Base-by-base conservation (phyloP, 768 basidiomycete species). In the Hypholoma fasciculare region DNA sequence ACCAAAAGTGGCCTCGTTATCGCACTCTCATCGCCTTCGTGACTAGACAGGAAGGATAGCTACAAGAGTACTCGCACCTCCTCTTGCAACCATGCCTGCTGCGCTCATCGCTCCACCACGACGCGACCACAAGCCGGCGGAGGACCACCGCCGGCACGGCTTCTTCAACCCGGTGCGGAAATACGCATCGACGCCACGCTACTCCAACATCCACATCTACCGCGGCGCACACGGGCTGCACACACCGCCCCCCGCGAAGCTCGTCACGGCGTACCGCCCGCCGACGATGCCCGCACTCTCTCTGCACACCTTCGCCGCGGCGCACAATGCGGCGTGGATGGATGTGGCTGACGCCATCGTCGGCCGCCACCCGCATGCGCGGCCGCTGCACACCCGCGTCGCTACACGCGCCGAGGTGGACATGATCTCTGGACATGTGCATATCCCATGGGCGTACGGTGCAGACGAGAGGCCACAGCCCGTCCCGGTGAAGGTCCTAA, bases 311-410 rank as follows among this genome's bases (percentile, higher is more conserved):
- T 26, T 49, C 34, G 59, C 64, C 39, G 49, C 61, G 0, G 63
- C 65, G 16, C 64, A 67, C 50, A 60, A 63, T 42, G 57, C 58
- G 26, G 63, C 52, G 23, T 68, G 65, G 67, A 65, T 60, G 58
- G 58, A 61, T 44, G 59, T 65, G 63, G 69, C 69, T 55, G 69
- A 69, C 58, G 26, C 52, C 7, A 64, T 68, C 14, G 69, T 69
- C 19, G 69, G 69, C 27, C 61, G 59, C 16, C 69, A 69, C 39
- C 69, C 69, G 11, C 36, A 63, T 36, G 58, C 67, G 4, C 56
- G 58, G 30, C 65, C 67, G 1, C 64, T 69, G 36, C 27, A 34
- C 46, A 54, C 57, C 16, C 64, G 69, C n/a, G 53, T 67, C 48
- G 65, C 69, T 11, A 66, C 67, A 2, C 58, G 56, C 38, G 60